phyloP scores from a whole-genome alignment of 371 early-diverging fungal species.

The Mucor velutinosus region DNA sequence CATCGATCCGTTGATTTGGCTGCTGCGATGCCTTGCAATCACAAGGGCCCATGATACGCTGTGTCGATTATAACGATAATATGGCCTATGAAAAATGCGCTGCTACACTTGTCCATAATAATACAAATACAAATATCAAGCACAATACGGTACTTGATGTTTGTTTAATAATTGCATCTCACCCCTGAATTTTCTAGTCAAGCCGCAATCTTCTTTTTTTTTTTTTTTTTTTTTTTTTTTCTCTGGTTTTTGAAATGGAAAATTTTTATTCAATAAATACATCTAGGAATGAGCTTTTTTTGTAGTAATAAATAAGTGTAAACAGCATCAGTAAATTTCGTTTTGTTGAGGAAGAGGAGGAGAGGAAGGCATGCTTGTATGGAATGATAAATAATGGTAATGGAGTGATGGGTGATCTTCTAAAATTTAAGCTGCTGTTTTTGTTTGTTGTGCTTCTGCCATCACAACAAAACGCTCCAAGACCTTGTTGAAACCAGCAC shows the following conservation, averaged over 20 bases:
- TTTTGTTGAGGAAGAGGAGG: background rate
- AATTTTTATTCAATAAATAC: constrained; percentile 1
- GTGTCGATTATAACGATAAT: background rate
- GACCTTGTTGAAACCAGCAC: constrained; percentile 69
- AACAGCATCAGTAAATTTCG: background rate
- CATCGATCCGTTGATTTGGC: too few relatives aligned
- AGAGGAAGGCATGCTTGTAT: background rate
- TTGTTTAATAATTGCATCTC: background rate
- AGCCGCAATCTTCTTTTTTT: background rate
- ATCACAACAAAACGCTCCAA: constrained; percentile 52
- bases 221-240: background rate
- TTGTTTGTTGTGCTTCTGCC: constrained; percentile 27
- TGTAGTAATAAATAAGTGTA: background rate
- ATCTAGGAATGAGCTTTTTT: background rate
- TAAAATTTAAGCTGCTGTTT: background rate
- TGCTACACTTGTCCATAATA: background rate
- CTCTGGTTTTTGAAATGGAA: background rate
- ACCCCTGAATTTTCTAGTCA: background rate
- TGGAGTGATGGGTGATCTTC: background rate
- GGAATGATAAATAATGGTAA: background rate
- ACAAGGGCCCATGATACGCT: background rate
- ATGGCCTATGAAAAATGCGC: background rate
- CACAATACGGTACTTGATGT: background rate
- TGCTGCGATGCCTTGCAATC: background rate
- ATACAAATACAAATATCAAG: background rate